A percentile compares a stretch with the other conserved stretches of the same genome.
These are phyloP conservation scores for Colletotrichum shisoi DNA, from an alignment of 2,329 filamentous ascomycete genomes.

Conservation along the genomic window DNA sequence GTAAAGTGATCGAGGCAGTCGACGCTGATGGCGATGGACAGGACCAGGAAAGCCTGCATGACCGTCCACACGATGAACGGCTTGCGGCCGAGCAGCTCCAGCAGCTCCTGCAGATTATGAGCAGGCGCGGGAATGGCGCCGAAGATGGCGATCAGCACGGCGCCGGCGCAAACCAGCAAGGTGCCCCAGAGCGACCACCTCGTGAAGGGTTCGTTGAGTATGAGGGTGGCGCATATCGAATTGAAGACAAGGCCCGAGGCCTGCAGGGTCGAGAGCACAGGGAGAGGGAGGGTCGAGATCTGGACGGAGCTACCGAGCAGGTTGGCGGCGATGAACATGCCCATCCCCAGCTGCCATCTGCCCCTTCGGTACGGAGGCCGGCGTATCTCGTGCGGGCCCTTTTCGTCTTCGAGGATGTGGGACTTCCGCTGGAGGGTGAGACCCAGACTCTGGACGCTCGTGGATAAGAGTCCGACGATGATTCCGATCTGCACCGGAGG, in stretches of 20 bases:
- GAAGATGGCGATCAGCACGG: slow-evolving; percentile 91
- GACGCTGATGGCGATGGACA: slow-evolving; percentile 70
- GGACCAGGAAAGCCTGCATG: slow-evolving; percentile 76
- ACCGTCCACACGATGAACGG: slow-evolving; percentile 91
- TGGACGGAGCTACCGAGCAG: slow-evolving; percentile 94
- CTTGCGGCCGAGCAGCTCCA: slow-evolving; percentile 74
- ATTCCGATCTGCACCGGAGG: slow-evolving; percentile 75
- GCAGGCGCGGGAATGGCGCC: slow-evolving; percentile 93
- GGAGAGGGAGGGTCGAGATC: slow-evolving; percentile 93
- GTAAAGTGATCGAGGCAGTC: slow-evolving; percentile 63
- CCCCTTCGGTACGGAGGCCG: slow-evolving; percentile 88
- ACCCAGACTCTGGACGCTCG: slow-evolving; percentile 92
- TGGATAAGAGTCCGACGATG: slow-evolving; percentile 89
- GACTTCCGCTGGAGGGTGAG: slow-evolving; percentile 97
- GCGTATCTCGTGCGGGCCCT: slow-evolving; percentile 77
- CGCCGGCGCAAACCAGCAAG: slow-evolving; percentile 83
- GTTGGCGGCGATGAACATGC: slow-evolving; percentile 95
- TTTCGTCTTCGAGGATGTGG: slow-evolving; percentile 96
- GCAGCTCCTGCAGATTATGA: slow-evolving; percentile 82
- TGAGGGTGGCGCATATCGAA: slow-evolving; percentile 92
- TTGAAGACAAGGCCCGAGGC: slow-evolving; percentile 98
- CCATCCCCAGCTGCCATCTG: slow-evolving; percentile 97
- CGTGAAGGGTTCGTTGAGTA: slow-evolving; percentile 93
- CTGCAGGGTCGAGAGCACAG: slow-evolving; percentile 93
- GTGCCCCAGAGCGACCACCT: slow-evolving; percentile 92